These are phyloP conservation scores for Komagataella populi DNA, from an alignment of 805 yeast genomes.

Conservation along the genomic window DNA sequence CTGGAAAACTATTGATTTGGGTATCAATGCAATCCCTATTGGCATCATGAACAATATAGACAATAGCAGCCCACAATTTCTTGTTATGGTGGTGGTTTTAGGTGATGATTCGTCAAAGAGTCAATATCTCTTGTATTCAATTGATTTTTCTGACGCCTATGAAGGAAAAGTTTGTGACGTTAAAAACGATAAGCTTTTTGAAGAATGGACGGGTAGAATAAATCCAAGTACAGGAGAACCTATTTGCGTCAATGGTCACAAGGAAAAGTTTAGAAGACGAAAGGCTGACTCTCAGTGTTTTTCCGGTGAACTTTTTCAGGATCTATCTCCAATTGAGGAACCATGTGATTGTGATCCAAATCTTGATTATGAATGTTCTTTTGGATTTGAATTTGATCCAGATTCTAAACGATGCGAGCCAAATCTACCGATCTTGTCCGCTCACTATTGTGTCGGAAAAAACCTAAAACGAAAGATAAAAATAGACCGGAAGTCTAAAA, in stretches of 20 bases:
- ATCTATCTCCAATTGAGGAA: constrained; percentile 31
- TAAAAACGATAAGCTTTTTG: constrained; percentile 34
- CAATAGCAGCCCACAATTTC: constrained; percentile 50
- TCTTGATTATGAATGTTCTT: constrained; percentile 57
- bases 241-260: constrained; percentile 55
- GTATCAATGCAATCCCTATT: neutral
- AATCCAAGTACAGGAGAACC: constrained; percentile 11
- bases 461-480: neutral
- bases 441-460: neutral
- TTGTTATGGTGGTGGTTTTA: constrained; percentile 29
- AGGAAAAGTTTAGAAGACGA: constrained; percentile 50
- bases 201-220: constrained; percentile 44
- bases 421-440: neutral
- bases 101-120: constrained; percentile 8
- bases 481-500: neutral
- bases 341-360: constrained; percentile 48
- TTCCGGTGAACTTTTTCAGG: constrained; percentile 33
- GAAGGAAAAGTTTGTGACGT: constrained; percentile 22
- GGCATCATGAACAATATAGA: constrained; percentile 19
- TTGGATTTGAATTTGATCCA: constrained; percentile 23
- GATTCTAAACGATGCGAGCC: constrained; percentile 3
- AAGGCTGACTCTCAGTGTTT: constrained; percentile 53
- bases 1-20: neutral
- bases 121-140: constrained; percentile 12
- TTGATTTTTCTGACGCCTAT: constrained; percentile 50